These are phyloP conservation scores for Penicillium sp. DNA, from an alignment of 2,329 filamentous ascomycete genomes.

Conservation along the genomic window DNA sequence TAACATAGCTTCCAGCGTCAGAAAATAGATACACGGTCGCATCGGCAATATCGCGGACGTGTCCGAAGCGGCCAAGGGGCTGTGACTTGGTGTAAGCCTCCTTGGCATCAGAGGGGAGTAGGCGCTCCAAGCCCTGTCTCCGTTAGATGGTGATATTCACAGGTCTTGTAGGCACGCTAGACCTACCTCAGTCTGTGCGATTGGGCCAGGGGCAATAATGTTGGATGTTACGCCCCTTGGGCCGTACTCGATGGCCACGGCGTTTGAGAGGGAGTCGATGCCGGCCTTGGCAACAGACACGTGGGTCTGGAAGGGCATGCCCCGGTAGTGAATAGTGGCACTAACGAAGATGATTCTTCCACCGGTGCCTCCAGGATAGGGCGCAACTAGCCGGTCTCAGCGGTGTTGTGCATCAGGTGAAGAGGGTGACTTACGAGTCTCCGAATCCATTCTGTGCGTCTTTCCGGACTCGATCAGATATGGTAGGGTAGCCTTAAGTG, in stretches of 20 bases:
- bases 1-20: conserved; percentile 81
- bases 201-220: conserved; percentile 82
- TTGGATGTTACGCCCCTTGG: conserved; percentile 85
- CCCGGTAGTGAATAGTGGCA: conserved; percentile 87
- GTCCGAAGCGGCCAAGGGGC: conserved; percentile 73
- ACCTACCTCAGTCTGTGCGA: conserved; percentile 70
- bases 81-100: conserved; percentile 51
- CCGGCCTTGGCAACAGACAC: conserved; percentile 90
- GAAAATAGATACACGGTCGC: conserved; percentile 87
- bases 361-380: conserved; percentile 57
- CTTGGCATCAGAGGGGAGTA: conserved; percentile 54
- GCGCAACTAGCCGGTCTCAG: conserved; percentile 24
- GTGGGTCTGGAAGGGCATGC: conserved; percentile 80
- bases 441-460: conserved; percentile 60
- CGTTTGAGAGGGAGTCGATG: conserved; percentile 78
- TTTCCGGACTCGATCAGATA: conserved; percentile 73
- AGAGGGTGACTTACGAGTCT: conserved; percentile 40
- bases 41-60: conserved; percentile 84
- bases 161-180: neutral
- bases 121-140: conserved; percentile 60
- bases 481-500: conserved; percentile 84
- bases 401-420: neutral
- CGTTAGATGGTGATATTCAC: neutral
- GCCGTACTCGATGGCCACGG: conserved; percentile 83
- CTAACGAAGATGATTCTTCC: conserved; percentile 88